These are phyloP conservation scores for Wickerhamomyces ciferrii DNA, from an alignment of 805 yeast species.

Conservation along the genomic window DNA sequence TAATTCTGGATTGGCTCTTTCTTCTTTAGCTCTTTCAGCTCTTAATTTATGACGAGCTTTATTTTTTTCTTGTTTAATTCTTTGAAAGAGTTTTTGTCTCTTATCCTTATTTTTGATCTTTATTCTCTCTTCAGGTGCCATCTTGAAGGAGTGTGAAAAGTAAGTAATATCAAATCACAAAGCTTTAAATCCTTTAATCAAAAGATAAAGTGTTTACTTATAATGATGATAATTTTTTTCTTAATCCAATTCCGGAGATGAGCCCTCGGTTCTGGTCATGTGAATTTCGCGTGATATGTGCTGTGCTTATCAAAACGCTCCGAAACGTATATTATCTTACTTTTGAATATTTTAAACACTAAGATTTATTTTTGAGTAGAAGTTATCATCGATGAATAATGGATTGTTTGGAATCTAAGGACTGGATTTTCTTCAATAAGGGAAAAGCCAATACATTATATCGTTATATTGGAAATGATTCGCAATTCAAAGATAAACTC, in stretches of 20 bases:
- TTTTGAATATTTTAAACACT: too few species aligned
- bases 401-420: not conserved
- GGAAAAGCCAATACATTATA: constrained; percentile 47
- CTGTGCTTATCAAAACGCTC: not conserved
- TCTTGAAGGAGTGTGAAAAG: not conserved
- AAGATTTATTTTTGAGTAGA: not conserved
- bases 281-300: not conserved
- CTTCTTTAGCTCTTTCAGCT: constrained; percentile 82
- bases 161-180: not conserved
- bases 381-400: too few species aligned
- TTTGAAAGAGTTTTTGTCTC: constrained; percentile 73
- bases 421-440: constrained; percentile 40
- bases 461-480: constrained; percentile 31
- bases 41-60: constrained; percentile 75
- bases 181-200: not conserved
- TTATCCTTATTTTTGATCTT: constrained; percentile 71
- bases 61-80: constrained; percentile 67
- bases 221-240: not conserved
- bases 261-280: not conserved
- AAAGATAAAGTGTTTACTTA: not conserved
- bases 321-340: too few species aligned
- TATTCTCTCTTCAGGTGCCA: constrained; percentile 27
- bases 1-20: constrained; percentile 75
- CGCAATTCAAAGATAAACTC: constrained; percentile 24
- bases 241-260: not conserved